Evolutionary conservation across 225 moss, liverwort and hornwort species (phyloP).

Genomic region (Antitrichia curtipendula): DNA sequence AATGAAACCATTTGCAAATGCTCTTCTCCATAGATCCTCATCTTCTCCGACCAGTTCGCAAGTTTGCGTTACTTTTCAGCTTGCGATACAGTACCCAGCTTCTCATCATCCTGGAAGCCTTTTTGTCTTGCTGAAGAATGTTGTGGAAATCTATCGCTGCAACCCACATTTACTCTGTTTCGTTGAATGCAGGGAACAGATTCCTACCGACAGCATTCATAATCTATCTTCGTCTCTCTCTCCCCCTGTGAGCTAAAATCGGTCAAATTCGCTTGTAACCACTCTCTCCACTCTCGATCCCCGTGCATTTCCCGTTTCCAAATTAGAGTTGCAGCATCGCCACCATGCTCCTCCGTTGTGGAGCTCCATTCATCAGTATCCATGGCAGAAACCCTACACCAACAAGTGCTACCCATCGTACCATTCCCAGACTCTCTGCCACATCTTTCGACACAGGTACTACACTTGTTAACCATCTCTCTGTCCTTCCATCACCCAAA

Average conservation of each 20-base stretch:
- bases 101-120: neutral
- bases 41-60: neutral
- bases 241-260: neutral
- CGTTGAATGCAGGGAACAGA: neutral
- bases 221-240: neutral
- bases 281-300: neutral
- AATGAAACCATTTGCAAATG: neutral
- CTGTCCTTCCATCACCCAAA: neutral
- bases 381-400: neutral
- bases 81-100: neutral
- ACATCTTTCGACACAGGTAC: neutral
- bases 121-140: neutral
- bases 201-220: neutral
- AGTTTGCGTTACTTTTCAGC: neutral
- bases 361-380: neutral
- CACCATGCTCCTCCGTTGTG: neutral
- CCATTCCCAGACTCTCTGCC: neutral
- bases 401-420: neutral
- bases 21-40: neutral
- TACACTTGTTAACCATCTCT: neutral
- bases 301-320: neutral
- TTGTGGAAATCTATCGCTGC: neutral
- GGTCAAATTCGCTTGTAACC: neutral
- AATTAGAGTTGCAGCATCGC: neutral
- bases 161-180: neutral